Percentiles rank a stretch among this genome's conserved stretches.
These are phyloP conservation scores for Boeremia lycopersici DNA, from an alignment of 2,329 filamentous ascomycete genomes.

Conservation along the genomic window DNA sequence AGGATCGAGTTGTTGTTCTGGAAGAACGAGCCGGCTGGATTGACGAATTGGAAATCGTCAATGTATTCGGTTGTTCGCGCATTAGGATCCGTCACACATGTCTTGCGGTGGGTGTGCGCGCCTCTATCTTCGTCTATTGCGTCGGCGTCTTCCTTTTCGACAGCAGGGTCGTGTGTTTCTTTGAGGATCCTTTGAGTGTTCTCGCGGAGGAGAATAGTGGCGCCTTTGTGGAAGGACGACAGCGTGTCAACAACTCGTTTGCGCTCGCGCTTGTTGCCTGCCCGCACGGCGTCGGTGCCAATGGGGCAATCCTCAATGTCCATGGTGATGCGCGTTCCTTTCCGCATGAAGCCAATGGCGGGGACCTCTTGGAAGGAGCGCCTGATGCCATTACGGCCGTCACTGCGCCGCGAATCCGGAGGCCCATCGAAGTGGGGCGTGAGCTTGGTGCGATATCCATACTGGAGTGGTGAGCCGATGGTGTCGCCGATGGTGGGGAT, in stretches of 20 bases:
- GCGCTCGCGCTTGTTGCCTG: slow-evolving; percentile 80
- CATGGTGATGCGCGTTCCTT: slow-evolving; percentile 77
- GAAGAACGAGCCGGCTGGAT: slow-evolving; percentile 94
- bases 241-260: slow-evolving; percentile 74
- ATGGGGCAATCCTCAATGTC: slow-evolving; percentile 99
- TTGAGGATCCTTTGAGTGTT: slow-evolving; percentile 73
- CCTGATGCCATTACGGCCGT: slow-evolving; percentile 58
- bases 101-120: slow-evolving; percentile 76
- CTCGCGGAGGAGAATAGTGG: slow-evolving; percentile 88
- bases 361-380: slow-evolving; percentile 69
- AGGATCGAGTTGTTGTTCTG: slow-evolving; percentile 99
- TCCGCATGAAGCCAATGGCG: slow-evolving; percentile 87
- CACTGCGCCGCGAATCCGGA: slow-evolving; percentile 56
- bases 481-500: slow-evolving; percentile 82
- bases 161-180: slow-evolving; percentile 25
- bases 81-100: slow-evolving; percentile 86
- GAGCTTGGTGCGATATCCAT: slow-evolving; percentile 93
- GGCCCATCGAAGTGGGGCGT: slow-evolving; percentile 94
- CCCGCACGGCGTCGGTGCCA: slow-evolving; percentile 81
- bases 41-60: slow-evolving; percentile 82
- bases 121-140: slow-evolving; percentile 62
- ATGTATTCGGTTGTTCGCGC: slow-evolving; percentile 86
- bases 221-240: slow-evolving; percentile 75
- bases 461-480: slow-evolving; percentile 87
- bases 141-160: slow-evolving; percentile 44